Evolutionary conservation across 2,329 filamentous ascomycete species (phyloP).

Genomic region (Lithohypha guttulata): DNA sequence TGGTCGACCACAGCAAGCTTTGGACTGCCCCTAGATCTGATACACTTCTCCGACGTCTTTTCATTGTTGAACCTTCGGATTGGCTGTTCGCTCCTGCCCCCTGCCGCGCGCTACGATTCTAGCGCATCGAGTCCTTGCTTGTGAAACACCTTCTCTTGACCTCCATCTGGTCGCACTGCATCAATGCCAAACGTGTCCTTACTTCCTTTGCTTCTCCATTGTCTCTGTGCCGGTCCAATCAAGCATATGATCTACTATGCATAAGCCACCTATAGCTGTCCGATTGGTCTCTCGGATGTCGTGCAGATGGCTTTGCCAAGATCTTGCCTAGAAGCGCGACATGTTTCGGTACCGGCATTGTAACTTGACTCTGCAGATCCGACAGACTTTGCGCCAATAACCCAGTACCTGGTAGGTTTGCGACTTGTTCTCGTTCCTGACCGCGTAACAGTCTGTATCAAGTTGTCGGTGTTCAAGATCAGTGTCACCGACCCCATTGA

Average conservation of each 20-base stretch:
- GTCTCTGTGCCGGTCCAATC: background rate
- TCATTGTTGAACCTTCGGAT: background rate
- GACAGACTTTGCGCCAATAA: constrained; percentile 1
- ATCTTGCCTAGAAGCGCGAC: constrained; percentile 1
- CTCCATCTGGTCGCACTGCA: background rate
- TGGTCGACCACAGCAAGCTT: no score
- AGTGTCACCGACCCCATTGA: background rate
- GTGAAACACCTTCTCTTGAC: constrained; percentile 1
- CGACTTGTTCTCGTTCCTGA: background rate
- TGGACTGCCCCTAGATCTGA: background rate
- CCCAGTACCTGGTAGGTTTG: background rate
- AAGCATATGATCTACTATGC: background rate
- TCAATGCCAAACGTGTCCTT: background rate
- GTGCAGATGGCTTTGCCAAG: constrained; percentile 1
- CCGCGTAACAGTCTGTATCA: constrained; percentile 1
- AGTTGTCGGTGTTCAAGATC: constrained; percentile 1
- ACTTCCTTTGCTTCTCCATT: background rate
- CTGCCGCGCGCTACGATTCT: constrained; percentile 7
- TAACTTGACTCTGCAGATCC: no score
- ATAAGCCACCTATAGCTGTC: background rate
- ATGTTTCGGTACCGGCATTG: background rate
- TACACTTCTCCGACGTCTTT: constrained; percentile 1
- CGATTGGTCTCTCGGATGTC: constrained; percentile 4
- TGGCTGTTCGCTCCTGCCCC: constrained; percentile 4
- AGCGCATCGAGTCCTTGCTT: background rate